Percentiles rank a stretch among this genome's conserved stretches.
phyloP scores from a whole-genome alignment of 768 basidiomycete genomes.

The Leccinum incarnatum region DNA sequence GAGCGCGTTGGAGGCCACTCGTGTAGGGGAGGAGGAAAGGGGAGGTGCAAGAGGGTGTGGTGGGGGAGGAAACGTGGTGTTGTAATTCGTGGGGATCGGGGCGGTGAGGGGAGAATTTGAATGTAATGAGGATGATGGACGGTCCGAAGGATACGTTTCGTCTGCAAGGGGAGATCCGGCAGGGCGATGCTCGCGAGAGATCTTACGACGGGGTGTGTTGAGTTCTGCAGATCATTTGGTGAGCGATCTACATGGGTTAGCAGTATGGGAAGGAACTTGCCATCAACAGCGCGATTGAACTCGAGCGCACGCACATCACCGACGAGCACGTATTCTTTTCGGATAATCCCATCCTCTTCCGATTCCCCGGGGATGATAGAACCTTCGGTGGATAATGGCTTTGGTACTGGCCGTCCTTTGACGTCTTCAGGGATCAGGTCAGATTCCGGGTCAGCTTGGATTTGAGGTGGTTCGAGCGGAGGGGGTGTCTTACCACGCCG shows the following conservation, averaged over 20 bases:
- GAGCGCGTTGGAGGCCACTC: constrained; percentile 69
- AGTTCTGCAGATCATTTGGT: constrained; percentile 49
- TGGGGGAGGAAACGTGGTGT: constrained; percentile 69
- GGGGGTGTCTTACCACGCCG: constrained; percentile 19
- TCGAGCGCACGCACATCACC: constrained; percentile 89
- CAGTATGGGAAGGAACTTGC: constrained; percentile 40
- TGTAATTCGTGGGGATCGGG: constrained; percentile 23
- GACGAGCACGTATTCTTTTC: constrained; percentile 91
- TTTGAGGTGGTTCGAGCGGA: constrained; percentile 13
- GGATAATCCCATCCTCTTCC: constrained; percentile 75
- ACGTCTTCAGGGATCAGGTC: constrained; percentile 7
- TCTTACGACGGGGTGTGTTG: constrained; percentile 53
- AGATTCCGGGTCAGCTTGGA: constrained; percentile 11
- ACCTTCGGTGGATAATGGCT: constrained; percentile 48
- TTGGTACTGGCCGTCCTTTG: constrained; percentile 15
- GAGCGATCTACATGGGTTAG: constrained; percentile 7
- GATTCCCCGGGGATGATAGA: constrained; percentile 80
- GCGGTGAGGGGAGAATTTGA: constrained; percentile 25
- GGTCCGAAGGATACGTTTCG: constrained; percentile 40
- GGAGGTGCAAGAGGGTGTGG: constrained; percentile 49
- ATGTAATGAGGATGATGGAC: constrained; percentile 25
- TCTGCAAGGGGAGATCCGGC: constrained; percentile 49
- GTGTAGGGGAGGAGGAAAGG: constrained; percentile 65
- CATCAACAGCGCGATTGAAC: constrained; percentile 89
- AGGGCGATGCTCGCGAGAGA: constrained; percentile 53